Evolutionary conservation across 208 protist species (phyloP), one percentile per base, ranked within the genome.

Genomic region (Naegleria fowleri): DNA sequence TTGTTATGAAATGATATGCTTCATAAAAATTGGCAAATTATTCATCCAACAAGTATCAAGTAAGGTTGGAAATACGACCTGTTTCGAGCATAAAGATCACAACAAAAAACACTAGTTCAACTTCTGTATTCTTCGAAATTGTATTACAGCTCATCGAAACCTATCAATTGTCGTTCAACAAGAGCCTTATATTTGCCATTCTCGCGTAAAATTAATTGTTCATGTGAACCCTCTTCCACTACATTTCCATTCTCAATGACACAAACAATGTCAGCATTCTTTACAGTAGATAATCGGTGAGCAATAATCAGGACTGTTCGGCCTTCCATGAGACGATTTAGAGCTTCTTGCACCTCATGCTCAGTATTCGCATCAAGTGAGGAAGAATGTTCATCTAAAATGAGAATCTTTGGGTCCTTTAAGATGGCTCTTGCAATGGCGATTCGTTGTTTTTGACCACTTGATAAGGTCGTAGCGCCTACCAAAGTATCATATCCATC

Each of bases 401-500:
- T n/a, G 19, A 91, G 43, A 90, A 91, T 87, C 58, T 93, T 93
- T 15, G 96, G 93, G 51, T 94, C 76, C 29, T 90, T 39, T 6
- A 94, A 33, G 0, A 94, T 0, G 11, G 93, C 93, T 52, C 93
- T 83, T 9, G 94, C 94, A 79, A 95, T 94, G 40, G 93, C 93
- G 29, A 95, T 92, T 38, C 94, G 51, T 92, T 94, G 93, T 67
- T 94, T 94, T 90, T 95, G 93, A 19, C 93, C 92, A 43, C 93
- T 93, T 2, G 92, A 93, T 19, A 95, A 90, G 76, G 91, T 83
- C 33, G 90, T 83, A 0, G 93, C 94, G 13, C 94, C 94, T 29
- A 95, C 93, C 0, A 91, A 39, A 5, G 94, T 95, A 40, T 92
- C 91, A 91, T 94, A 95, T 7, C 92, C 93, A 19, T 91, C 33